Evolutionary conservation across 2,329 filamentous ascomycete species (phyloP).

Genomic region (Dothiorella sarmentorum): DNA sequence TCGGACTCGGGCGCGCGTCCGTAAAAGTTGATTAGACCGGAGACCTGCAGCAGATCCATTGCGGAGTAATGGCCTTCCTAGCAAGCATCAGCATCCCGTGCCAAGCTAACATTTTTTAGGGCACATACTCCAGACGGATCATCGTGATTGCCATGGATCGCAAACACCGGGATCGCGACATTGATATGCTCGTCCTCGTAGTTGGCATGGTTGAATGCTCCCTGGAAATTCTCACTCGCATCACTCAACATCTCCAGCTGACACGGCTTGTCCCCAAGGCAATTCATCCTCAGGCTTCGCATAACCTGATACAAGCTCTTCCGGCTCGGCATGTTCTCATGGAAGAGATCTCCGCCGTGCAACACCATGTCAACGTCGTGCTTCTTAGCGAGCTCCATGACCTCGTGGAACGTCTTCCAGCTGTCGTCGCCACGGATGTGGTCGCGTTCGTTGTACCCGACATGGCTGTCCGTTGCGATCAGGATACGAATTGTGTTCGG

Average conservation of each 20-base stretch:
- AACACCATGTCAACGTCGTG: slow-evolving; percentile 97
- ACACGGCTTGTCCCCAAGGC: slow-evolving; percentile 90
- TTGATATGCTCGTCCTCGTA: slow-evolving; percentile 98
- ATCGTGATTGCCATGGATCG: slow-evolving; percentile 97
- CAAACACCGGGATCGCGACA: slow-evolving; percentile 93
- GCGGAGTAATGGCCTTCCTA: slow-evolving; percentile 83
- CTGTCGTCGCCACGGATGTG: slow-evolving; percentile 93
- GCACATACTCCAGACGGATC: slow-evolving; percentile 73
- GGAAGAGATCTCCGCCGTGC: slow-evolving; percentile 90
- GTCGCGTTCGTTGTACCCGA: slow-evolving; percentile 92
- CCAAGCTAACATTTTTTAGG: not conserved
- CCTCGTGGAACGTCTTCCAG: slow-evolving; percentile 93
- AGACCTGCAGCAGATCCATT: slow-evolving; percentile 84
- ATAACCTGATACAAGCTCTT: slow-evolving; percentile 98
- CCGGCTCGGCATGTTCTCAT: slow-evolving; percentile 95
- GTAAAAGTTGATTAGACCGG: slow-evolving; percentile 93
- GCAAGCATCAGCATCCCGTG: slow-evolving; percentile 19
- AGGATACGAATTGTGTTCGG: slow-evolving; percentile 91
- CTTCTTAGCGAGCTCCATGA: slow-evolving; percentile 82
- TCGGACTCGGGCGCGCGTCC: slow-evolving; percentile 88
- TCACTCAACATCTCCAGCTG: slow-evolving; percentile 94
- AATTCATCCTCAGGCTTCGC: slow-evolving; percentile 88
- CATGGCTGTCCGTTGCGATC: slow-evolving; percentile 94
- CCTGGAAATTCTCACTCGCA: slow-evolving; percentile 84
- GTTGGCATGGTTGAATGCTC: slow-evolving; percentile 89